A percentile compares a stretch with the other conserved stretches of the same genome.
These are phyloP conservation scores for Batkoa obscura DNA, from an alignment of 371 early-diverging fungal species.

Conservation along the genomic window DNA sequence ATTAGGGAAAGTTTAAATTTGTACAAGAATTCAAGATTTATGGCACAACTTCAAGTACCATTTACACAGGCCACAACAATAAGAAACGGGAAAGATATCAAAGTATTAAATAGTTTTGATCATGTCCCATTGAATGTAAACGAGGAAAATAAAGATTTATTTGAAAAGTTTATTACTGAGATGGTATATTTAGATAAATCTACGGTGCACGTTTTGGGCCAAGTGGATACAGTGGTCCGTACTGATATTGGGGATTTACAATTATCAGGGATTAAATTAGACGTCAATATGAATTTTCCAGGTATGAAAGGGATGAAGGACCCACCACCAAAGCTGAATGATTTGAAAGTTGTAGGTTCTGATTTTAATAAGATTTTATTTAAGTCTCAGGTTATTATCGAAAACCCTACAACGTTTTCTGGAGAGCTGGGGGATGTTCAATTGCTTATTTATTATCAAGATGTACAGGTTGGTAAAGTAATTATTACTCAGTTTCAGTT, in stretches of 20 bases:
- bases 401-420: conserved; percentile 1
- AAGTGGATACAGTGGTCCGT: background rate
- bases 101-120: background rate
- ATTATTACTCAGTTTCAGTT: background rate
- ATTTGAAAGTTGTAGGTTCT: background rate
- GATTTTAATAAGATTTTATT: background rate
- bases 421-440: background rate
- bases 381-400: background rate
- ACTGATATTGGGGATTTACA: background rate
- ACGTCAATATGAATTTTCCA: background rate
- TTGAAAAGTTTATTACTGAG: background rate
- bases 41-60: background rate
- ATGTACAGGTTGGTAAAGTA: background rate
- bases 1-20: background rate
- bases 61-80: background rate
- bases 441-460: background rate
- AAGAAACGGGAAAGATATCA: background rate
- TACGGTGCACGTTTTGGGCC: background rate
- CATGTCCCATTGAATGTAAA: background rate
- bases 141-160: no score
- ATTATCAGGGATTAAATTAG: background rate
- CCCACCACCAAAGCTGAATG: background rate
- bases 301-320: background rate
- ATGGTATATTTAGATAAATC: background rate
- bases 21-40: no score